These are phyloP conservation scores for Cyberlindnera xylosilytica DNA, from an alignment of 805 yeast genomes.

Conservation along the genomic window DNA sequence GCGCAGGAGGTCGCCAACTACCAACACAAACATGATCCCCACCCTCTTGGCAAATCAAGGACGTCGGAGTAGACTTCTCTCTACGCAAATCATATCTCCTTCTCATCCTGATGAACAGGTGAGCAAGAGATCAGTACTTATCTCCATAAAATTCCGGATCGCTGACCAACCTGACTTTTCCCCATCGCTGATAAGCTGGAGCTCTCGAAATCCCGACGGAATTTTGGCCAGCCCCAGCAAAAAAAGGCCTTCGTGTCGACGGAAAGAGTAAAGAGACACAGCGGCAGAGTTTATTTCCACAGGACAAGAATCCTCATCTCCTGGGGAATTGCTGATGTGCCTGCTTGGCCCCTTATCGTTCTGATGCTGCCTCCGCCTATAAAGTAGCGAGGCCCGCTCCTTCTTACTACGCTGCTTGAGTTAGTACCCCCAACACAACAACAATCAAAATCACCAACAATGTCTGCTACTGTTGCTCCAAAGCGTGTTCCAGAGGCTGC, in stretches of 20 bases:
- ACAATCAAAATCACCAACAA: constrained; percentile 6
- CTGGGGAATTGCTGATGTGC: constrained; percentile 1
- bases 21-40: too few species aligned
- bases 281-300: neutral
- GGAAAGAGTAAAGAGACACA: constrained; percentile 7
- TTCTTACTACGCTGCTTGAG: too few species aligned
- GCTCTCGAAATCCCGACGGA: constrained; percentile 9
- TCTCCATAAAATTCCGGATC: constrained; percentile 1
- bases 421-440: neutral
- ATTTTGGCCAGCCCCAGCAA: constrained; percentile 2
- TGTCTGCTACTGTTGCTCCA: constrained; percentile 23
- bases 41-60: too few species aligned
- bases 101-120: too few species aligned
- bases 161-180: constrained; percentile 1
- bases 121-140: too few species aligned
- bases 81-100: too few species aligned
- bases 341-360: too few species aligned
- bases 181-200: constrained; percentile 7
- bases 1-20: too few species aligned
- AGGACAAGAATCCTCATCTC: neutral
- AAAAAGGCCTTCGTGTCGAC: neutral
- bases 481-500: constrained; percentile 17
- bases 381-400: too few species aligned
- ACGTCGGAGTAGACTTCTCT: neutral
- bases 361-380: too few species aligned